phyloP scores from a whole-genome alignment of 352 stramenopile species.

The Aphanomyces invadans region DNA sequence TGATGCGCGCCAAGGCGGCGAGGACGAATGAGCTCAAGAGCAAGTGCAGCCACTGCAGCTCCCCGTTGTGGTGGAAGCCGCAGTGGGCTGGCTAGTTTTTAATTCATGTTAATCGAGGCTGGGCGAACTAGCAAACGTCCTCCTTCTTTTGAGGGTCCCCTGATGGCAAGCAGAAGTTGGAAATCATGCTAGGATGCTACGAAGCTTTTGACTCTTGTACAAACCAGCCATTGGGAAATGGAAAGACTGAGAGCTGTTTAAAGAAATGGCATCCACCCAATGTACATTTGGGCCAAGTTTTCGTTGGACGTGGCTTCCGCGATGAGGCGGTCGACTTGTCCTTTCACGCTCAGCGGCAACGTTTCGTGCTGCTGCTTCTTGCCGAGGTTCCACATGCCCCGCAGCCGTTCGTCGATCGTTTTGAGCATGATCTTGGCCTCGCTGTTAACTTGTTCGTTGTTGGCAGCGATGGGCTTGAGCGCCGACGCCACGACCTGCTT shows the following conservation, averaged over 20 bases:
- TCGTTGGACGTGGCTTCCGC: constrained; percentile 86
- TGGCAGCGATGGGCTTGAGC: constrained; percentile 26
- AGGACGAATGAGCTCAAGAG: too few species aligned
- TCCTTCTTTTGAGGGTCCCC: too few species aligned
- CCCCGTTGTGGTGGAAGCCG: too few species aligned
- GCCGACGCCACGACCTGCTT: constrained; percentile 21
- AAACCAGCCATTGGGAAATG: too few species aligned
- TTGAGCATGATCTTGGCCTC: constrained; percentile 83
- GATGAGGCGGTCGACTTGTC: constrained; percentile 91
- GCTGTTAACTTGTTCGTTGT: constrained; percentile 72
- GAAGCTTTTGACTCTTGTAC: too few species aligned
- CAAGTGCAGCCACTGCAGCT: too few species aligned
- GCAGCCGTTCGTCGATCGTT: constrained; percentile 87
- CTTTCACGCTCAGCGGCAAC: constrained; percentile 88
- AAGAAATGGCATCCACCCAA: constrained; percentile 92
- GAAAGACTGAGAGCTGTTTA: too few species aligned
- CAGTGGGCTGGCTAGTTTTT: too few species aligned
- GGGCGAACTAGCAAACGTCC: too few species aligned
- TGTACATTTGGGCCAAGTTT: constrained; percentile 94
- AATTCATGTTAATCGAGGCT: too few species aligned
- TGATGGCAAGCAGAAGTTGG: too few species aligned
- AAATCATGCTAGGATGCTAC: too few species aligned
- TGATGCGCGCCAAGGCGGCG: background rate
- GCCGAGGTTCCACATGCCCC: constrained; percentile 88
- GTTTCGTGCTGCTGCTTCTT: constrained; percentile 73